phyloP scores from a whole-genome alignment of 1,139 yeast genomes.

The Blastobotrys illinoisensis region DNA sequence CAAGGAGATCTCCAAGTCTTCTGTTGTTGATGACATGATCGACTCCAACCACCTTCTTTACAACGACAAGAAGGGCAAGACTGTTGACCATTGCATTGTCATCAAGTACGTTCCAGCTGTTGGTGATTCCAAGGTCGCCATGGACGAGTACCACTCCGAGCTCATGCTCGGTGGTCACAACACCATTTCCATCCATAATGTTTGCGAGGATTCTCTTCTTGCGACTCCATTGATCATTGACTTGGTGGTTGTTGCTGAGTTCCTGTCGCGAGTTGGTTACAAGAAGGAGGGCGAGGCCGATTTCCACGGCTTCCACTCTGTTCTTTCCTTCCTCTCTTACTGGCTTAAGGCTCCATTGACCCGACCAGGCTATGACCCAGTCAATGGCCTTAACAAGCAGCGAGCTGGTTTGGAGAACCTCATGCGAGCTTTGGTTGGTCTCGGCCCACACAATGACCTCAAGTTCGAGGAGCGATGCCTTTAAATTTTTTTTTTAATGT shows the following conservation, averaged over 20 bases:
- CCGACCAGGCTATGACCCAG: conserved; percentile 84
- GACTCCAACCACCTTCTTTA: conserved; percentile 82
- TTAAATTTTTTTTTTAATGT: conserved; percentile 21
- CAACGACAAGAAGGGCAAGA: conserved; percentile 72
- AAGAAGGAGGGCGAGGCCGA: conserved; percentile 44
- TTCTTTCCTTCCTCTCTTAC: conserved; percentile 80
- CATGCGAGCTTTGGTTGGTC: conserved; percentile 82
- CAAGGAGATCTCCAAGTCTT: conserved; percentile 88
- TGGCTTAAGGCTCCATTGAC: conserved; percentile 97
- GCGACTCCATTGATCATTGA: conserved; percentile 95
- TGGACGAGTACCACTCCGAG: conserved; percentile 97
- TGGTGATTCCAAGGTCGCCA: conserved; percentile 94
- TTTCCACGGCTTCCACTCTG: conserved; percentile 72
- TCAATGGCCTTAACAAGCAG: conserved; percentile 93
- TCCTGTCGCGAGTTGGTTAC: conserved; percentile 79
- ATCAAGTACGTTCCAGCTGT: conserved; percentile 92
- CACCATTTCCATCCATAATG: conserved; percentile 88
- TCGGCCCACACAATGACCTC: conserved; percentile 85
- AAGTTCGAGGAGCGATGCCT: conserved; percentile 87
- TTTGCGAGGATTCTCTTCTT: conserved; percentile 90
- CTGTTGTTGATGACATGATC: conserved; percentile 92
- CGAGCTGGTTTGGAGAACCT: conserved; percentile 88
- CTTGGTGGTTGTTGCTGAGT: conserved; percentile 83
- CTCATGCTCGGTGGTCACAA: conserved; percentile 97
- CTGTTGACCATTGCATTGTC: conserved; percentile 90